These are phyloP conservation scores for Epicoccum sorghinum DNA, from an alignment of 2,329 filamentous ascomycete genomes.

Conservation along the genomic window DNA sequence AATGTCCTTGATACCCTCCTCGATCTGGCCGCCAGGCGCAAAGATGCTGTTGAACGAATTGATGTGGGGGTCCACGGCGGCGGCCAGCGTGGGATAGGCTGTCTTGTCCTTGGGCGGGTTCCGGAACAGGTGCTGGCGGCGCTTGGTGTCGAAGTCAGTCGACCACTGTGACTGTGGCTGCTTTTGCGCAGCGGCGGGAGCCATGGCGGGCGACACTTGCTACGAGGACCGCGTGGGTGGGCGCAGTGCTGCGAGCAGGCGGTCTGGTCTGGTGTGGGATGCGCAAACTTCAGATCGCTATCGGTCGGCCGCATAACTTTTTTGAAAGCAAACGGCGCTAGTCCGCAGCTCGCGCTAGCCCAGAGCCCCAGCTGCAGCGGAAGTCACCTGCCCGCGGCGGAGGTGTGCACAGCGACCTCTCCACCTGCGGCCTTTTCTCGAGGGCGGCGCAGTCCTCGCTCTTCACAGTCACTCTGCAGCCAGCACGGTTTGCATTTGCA, in stretches of 20 bases:
- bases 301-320: slow-evolving; percentile 7
- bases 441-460: slow-evolving; percentile 40
- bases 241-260: not conserved
- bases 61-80: slow-evolving; percentile 88
- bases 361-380: slow-evolving; percentile 10
- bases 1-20: slow-evolving; percentile 83
- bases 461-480: slow-evolving; percentile 28
- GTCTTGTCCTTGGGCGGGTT: slow-evolving; percentile 86
- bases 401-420: slow-evolving; percentile 30
- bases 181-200: slow-evolving; percentile 51
- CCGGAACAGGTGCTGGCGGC: slow-evolving; percentile 85
- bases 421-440: slow-evolving; percentile 22
- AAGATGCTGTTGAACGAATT: slow-evolving; percentile 95
- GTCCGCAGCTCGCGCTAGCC: slow-evolving; percentile 3
- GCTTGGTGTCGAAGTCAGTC: slow-evolving; percentile 82
- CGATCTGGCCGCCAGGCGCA: slow-evolving; percentile 72
- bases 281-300: not conserved
- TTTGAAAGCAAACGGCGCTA: slow-evolving; percentile 17
- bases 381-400: slow-evolving; percentile 25
- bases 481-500: slow-evolving; percentile 16
- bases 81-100: slow-evolving; percentile 84
- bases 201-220: slow-evolving; percentile 32
- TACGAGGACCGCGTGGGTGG: slow-evolving; percentile 14
- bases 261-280: slow-evolving; percentile 3
- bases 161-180: slow-evolving; percentile 72